phyloP scores from a whole-genome alignment of 2,329 filamentous ascomycete genomes.

The Graphilbum fragrans region DNA sequence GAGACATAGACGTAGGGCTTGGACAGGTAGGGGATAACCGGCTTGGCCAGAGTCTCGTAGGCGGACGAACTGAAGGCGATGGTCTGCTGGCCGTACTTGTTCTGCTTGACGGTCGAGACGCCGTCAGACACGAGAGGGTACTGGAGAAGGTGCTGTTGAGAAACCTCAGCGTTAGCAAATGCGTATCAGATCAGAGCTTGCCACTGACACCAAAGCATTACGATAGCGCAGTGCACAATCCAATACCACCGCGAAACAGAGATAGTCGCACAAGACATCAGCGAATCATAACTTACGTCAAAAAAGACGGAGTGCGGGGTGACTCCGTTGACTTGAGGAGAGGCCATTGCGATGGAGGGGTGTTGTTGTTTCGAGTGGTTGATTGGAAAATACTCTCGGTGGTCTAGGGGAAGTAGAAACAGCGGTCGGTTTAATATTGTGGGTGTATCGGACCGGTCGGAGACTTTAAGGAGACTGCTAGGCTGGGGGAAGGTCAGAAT shows the following conservation, averaged over 20 bases:
- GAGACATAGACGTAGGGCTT: conserved; percentile 72
- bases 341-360: conserved; percentile 6
- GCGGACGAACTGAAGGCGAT: conserved; percentile 62
- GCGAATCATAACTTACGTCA: conserved; percentile 4
- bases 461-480: background rate
- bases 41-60: conserved; percentile 66
- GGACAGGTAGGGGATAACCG: conserved; percentile 65
- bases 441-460: background rate
- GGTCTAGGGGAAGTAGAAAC: background rate
- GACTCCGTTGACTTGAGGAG: conserved; percentile 10
- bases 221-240: no score
- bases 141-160: conserved; percentile 60
- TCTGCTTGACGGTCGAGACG: conserved; percentile 66
- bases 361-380: background rate
- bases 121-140: conserved; percentile 77
- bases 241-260: no score
- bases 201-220: no score
- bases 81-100: conserved; percentile 74
- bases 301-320: conserved; percentile 10
- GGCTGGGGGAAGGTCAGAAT: background rate
- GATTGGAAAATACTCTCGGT: no score
- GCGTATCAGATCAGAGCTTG: background rate
- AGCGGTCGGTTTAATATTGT: background rate
- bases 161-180: background rate
- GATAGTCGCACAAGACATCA: no score